phyloP scores from a whole-genome alignment of 2,329 filamentous ascomycete species.

The Xylaria sp. region DNA sequence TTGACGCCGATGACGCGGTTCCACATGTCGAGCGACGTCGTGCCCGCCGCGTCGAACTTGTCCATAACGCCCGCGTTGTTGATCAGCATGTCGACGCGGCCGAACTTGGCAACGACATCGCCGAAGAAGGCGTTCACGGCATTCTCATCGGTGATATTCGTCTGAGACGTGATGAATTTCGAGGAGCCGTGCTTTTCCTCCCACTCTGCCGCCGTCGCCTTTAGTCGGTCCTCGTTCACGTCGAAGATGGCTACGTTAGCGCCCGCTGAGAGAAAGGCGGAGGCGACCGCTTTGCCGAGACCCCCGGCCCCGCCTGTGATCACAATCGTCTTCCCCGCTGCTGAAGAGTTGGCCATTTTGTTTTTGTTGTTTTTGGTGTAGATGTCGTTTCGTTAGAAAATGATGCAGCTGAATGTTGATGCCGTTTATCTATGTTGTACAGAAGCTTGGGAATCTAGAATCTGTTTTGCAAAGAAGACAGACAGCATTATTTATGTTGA shows the following conservation, averaged over 20 bases:
- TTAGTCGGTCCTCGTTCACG: constrained; percentile 46
- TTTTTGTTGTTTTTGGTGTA: background rate
- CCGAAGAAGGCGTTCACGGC: constrained; percentile 47
- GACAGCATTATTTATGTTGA: background rate
- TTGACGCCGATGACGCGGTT: constrained; percentile 66
- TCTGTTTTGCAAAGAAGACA: background rate
- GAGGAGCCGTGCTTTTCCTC: constrained; percentile 13
- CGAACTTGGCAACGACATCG: constrained; percentile 48
- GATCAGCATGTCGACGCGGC: constrained; percentile 65
- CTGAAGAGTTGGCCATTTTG: constrained; percentile 20
- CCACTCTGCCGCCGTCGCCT: constrained; percentile 33
- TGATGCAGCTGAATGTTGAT: background rate
- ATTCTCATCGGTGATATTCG: constrained; percentile 49
- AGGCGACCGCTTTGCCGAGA: constrained; percentile 49
- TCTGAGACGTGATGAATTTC: constrained; percentile 42
- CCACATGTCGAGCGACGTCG: constrained; percentile 58
- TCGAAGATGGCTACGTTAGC: constrained; percentile 51
- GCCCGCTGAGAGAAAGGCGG: constrained; percentile 48
- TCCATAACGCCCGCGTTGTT: constrained; percentile 70
- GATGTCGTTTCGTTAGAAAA: background rate
- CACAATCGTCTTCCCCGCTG: constrained; percentile 40
- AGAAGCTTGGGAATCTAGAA: background rate
- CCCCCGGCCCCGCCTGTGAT: constrained; percentile 50
- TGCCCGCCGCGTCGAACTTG: constrained; percentile 62
- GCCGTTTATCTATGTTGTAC: background rate